Base-by-base conservation (phyloP, 2,329 filamentous ascomycete species). In the Verticillium nubilum region DNA sequence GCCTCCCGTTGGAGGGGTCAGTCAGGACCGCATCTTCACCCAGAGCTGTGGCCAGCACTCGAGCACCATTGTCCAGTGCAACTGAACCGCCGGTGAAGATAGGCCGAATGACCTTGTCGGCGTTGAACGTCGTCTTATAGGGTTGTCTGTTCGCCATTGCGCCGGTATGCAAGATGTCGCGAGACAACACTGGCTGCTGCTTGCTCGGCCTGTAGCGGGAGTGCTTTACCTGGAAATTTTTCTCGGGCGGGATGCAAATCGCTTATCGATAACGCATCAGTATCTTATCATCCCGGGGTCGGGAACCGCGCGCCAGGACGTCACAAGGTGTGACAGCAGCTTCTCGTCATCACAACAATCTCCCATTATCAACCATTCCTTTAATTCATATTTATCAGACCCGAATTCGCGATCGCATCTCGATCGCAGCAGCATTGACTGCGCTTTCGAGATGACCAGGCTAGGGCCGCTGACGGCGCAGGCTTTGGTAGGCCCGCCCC, bases 51-150 rank as follows among this genome's bases (percentile, higher is more conserved):
- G 92, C 94, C 58, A 99, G 82, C 63, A 98, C 85, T 67, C 86
- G 85, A 57, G 92, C 92, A 75, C 86, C 86, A 72, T 87, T 85
- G 78, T 94, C 92, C 62, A 98, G 83, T 29, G 91, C 87, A 61
- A 96, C 87, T 65, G 90, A 89, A 52, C 95, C 95, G 58, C 95
- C 95, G 2, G 94, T 97, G 71, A 95, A 97, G 56, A 98, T 94
- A 23, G 95, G 95, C 67, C 92, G 90, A 59, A 99, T 90, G 54
- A 92, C 90, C 69, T 89, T 86, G 65, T 84, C 84, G 60, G 89
- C 85, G 70, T 96, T 91, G 73, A 97, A 99, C 3, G 94, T 97
- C 60, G 92, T 97, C 80, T 92, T 96, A 67, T 85, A 79, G 19
- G 84, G 79, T 61, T 85, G 77, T 73, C 85, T 86, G 62, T 77